phyloP scores from a whole-genome alignment of 140 eudicot species.

The Flaveria floridana region DNA sequence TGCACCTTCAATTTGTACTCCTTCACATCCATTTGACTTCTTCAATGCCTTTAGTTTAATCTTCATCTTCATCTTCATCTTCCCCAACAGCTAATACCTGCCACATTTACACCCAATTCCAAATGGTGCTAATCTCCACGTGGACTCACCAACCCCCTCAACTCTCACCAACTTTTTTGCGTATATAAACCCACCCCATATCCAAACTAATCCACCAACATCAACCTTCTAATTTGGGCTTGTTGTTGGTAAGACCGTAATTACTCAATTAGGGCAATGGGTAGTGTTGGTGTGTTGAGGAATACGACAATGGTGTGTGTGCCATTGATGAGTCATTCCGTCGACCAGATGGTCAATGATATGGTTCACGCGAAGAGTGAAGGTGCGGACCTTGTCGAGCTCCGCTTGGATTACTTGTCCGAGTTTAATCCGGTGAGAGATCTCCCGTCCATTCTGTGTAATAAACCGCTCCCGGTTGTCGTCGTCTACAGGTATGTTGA shows the following conservation, averaged over 20 bases:
- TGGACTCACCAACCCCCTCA: constrained; percentile 48
- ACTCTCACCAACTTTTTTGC: constrained; percentile 38
- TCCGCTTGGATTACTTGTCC: constrained; percentile 52
- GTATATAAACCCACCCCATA: constrained; percentile 24
- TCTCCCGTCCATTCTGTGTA: constrained; percentile 38
- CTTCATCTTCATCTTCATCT: neutral
- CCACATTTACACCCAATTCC: neutral
- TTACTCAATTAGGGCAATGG: constrained; percentile 35
- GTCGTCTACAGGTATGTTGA: constrained; percentile 51
- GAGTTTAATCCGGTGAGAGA: constrained; percentile 39
- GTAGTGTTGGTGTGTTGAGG: constrained; percentile 52
- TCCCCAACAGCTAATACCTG: constrained; percentile 19
- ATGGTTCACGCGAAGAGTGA: constrained; percentile 59
- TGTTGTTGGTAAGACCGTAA: neutral
- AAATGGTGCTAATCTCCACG: constrained; percentile 30
- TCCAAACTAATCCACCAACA: neutral
- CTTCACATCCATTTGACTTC: neutral
- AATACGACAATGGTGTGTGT: constrained; percentile 61
- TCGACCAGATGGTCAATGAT: constrained; percentile 55
- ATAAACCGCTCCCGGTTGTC: constrained; percentile 55
- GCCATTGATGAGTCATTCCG: constrained; percentile 51
- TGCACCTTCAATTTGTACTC: neutral
- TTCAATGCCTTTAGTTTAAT: too few species aligned
- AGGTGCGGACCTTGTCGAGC: constrained; percentile 73
- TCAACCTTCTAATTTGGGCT: neutral